Evolutionary conservation across 176 grass and related monocot species (phyloP), one percentile per base, ranked within the genome.

Genomic region (Oryza coarctata): DNA sequence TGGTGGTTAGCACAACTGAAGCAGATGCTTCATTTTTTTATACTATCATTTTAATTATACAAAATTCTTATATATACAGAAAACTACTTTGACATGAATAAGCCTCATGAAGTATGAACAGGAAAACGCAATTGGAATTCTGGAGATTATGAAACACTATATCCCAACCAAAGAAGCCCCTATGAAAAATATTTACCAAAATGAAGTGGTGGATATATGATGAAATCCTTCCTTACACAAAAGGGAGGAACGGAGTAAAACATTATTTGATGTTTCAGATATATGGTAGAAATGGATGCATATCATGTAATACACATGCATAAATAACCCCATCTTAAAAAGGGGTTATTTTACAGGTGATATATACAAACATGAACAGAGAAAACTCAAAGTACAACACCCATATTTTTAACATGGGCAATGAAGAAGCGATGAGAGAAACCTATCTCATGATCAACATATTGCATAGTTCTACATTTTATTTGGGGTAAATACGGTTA

Each of bases 71-170:
- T 50, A 13, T 39, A 87, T 27, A 12, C 30, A 80, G 25, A 25
- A 87, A 87, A 87, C 14, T 34, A 68, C 15, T 74, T 23, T 71
- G 40, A 22, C 22, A 50, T n/a, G 31, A 81, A 82, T 45, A 83
- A 83, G 17, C n/a, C 2, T 67, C 12, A 66, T 0, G 15, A 75
- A 31, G 23, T 28, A 75, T 0, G 17, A 76, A 31, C 15, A 76
- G n/a, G 65, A 84, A 68, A 68, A 31, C n/a, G 0, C 75, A 84
- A 76, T 25, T 25, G n/a, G 9, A 10, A 60, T 60, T 10, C 15
- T 57, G 31, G 32, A 68, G 50, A 68, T 52, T 75, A 63, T 57
- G 29, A 40, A 17, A 39, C 71, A 3, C 14, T 38, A 49, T 67
- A 40, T 25, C n/a, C 10, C 22, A 47, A 76, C 44, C n/a, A 40